Evolutionary conservation across 2,329 filamentous ascomycete genomes (phyloP), one percentile per base, ranked within the genome.

Genomic region (Nothomitra cinnamomea): DNA sequence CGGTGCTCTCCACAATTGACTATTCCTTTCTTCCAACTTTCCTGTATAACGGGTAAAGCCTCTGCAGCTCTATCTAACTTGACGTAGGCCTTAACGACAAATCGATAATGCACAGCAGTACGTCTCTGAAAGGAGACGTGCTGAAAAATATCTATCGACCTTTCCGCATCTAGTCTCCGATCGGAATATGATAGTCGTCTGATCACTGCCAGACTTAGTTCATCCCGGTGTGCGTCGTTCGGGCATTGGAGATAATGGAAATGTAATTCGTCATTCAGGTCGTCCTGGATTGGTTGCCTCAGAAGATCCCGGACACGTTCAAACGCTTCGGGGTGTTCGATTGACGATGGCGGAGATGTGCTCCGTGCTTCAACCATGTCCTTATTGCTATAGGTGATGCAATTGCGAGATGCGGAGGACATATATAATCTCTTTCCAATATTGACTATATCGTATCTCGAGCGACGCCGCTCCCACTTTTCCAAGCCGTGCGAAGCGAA

Each of bases 131-230:
- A 35, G 13, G 45, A 24, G 24, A 49, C 10, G 10, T 35, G 24
- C 10, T 35, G 22, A 28, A 49, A 49, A 24, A 49, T n/a, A 15
- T n/a, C n/a, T 32, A 49, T 22, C 24, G 45, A 24, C 15, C 25
- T 32, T 49, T 35, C 45, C n/a, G 45, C 45, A 35, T 49, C 45
- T n/a, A 17, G 25, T 35, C 15, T 48, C 10, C 58, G 52, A 12
- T 56, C 55, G 15, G 61, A 57, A 10, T 54, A 43, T 3, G 53
- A 57, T 13, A 68, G 57, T 51, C 65, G 66, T 13, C 63, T 58
- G 7, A 69, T 60, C 10, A 67, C 19, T n/a, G 24, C 15, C 6
- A 49, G 45, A 28, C n/a, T 22, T 10, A 35, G n/a, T 17, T 49
- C 56, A 40, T 62, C 54, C 13, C 51, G 15, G 17, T 19, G 55